phyloP scores from a whole-genome alignment of 2,329 filamentous ascomycete genomes.

The Nemania abortiva region DNA sequence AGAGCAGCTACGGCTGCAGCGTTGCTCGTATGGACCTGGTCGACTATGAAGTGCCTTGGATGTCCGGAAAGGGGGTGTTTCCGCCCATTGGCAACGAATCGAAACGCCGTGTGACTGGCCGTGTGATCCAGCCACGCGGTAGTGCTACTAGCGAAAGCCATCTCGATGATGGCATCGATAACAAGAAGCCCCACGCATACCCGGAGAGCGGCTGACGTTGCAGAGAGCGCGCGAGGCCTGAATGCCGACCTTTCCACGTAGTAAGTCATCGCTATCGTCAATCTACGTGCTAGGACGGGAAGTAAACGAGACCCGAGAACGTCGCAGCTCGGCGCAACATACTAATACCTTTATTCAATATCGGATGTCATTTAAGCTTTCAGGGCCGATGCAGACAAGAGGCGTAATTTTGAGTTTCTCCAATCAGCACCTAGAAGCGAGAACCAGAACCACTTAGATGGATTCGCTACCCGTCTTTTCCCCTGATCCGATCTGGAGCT shows the following conservation, averaged over 20 bases:
- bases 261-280: constrained; percentile 19
- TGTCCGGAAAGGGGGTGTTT: constrained; percentile 48
- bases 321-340: background rate
- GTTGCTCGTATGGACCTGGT: constrained; percentile 58
- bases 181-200: constrained; percentile 51
- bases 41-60: constrained; percentile 52
- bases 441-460: background rate
- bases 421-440: background rate
- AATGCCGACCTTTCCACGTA: background rate
- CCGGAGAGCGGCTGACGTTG: constrained; percentile 40
- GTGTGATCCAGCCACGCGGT: constrained; percentile 54
- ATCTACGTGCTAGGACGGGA: background rate
- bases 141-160: constrained; percentile 55
- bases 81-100: constrained; percentile 42
- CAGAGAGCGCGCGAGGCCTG: background rate
- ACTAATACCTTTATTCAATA: background rate
- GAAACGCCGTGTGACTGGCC: constrained; percentile 46
- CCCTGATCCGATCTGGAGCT: background rate
- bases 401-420: constrained; percentile 2
- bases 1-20: constrained; percentile 56
- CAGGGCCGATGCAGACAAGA: background rate
- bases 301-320: background rate
- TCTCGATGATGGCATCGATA: constrained; percentile 55
- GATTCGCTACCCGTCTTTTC: background rate
- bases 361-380: background rate